phyloP scores from a whole-genome alignment of 306 rosid genomes.

The Vachellia collinsii region DNA sequence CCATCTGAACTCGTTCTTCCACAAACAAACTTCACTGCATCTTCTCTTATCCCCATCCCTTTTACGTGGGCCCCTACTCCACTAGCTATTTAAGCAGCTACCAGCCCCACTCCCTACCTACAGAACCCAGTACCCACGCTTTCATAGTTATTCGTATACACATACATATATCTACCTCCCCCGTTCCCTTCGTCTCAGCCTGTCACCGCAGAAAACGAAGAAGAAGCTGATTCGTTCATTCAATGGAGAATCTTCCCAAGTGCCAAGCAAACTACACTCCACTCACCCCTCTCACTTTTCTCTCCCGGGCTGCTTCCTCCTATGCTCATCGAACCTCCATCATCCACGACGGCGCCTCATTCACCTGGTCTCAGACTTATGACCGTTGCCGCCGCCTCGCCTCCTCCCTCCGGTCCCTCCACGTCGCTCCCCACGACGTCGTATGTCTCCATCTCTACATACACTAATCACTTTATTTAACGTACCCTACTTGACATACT shows the following conservation, averaged over 20 bases:
- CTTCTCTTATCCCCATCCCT: background rate
- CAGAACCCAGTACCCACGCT: background rate
- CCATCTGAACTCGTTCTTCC: background rate
- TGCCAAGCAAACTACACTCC: conserved; percentile 64
- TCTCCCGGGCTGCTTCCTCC: conserved; percentile 63
- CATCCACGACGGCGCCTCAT: conserved; percentile 58
- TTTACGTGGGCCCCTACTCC: background rate
- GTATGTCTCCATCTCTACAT: conserved; percentile 47
- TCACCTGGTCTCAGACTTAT: conserved; percentile 82
- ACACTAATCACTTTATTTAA: too few relatives aligned
- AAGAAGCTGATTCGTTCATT: too few relatives aligned
- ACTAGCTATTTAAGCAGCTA: background rate
- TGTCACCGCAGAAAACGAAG: background rate
- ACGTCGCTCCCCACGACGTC: conserved; percentile 56
- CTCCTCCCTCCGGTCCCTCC: conserved; percentile 72
- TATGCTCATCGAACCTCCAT: conserved; percentile 68
- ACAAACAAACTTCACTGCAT: conserved; percentile 26
- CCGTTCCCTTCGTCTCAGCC: too few relatives aligned
- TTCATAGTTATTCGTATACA: too few relatives aligned
- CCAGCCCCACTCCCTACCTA: background rate
- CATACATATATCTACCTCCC: background rate
- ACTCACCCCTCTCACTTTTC: conserved; percentile 74
- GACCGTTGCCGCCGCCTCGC: conserved; percentile 85
- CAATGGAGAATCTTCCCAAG: conserved; percentile 66
- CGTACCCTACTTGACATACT: too few relatives aligned